Conservation (phyloP, 441 rosid genomes). For the Raphanus hybrid region DNA sequence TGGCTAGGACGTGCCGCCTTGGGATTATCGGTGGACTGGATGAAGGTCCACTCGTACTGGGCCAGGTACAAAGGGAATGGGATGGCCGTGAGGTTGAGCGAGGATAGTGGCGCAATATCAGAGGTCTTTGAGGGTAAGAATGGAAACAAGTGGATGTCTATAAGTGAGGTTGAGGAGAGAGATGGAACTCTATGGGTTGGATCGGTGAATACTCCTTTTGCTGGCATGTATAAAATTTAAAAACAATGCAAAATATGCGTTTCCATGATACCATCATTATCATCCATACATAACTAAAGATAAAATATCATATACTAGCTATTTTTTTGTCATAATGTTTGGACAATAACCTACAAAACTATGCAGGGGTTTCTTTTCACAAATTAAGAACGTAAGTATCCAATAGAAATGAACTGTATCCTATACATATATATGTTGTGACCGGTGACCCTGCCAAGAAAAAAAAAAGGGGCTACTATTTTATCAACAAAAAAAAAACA, state of each 20-base stretch:
- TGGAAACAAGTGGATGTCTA: conserved; percentile 45
- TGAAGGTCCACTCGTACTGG: conserved; percentile 46
- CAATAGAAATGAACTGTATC: too few relatives aligned
- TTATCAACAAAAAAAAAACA: too few relatives aligned
- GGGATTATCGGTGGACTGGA: conserved; percentile 47
- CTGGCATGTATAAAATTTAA: conserved; percentile 43
- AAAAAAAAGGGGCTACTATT: too few relatives aligned
- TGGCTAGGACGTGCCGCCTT: conserved; percentile 55
- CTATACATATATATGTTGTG: too few relatives aligned
- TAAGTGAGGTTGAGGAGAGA: conserved; percentile 70
- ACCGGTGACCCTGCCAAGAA: too few relatives aligned
- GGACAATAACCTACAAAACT: too few relatives aligned
- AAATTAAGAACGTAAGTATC: too few relatives aligned
- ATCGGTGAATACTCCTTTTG: conserved; percentile 61
- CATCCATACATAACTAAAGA: too few relatives aligned
- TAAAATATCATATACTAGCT: too few relatives aligned
- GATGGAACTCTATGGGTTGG: conserved; percentile 75
- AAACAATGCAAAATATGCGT: neutral
- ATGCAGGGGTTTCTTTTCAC: too few relatives aligned
- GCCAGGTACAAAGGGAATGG: conserved; percentile 53
- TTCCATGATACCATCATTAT: too few relatives aligned
- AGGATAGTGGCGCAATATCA: conserved; percentile 50
- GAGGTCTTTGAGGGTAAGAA: conserved; percentile 50
- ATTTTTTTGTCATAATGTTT: too few relatives aligned
- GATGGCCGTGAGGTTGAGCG: conserved; percentile 62